A percentile compares a stretch with the other conserved stretches of the same genome.
Conservation (phyloP, 139 green algal species). For the Volvox reticuliferus region DNA sequence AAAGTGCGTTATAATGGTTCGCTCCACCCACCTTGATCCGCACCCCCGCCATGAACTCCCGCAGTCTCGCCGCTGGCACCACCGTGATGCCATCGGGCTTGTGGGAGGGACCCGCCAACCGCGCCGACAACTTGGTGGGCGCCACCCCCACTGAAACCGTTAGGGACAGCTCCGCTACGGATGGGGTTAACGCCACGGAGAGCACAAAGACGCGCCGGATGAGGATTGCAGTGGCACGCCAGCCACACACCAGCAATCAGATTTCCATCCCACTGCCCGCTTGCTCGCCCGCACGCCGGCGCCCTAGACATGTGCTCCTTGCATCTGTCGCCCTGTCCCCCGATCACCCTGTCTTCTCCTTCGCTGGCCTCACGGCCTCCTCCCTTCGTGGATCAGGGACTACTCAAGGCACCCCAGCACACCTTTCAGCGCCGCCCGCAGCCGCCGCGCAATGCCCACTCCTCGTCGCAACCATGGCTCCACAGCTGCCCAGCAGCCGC, state of each 20-base stretch:
- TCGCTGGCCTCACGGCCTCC: too few species aligned
- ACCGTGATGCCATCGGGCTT: conserved; percentile 73
- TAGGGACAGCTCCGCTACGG: conserved; percentile 36
- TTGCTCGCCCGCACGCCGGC: too few species aligned
- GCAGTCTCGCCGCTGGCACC: conserved; percentile 37
- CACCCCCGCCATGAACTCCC: conserved; percentile 51
- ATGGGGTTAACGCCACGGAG: too few species aligned
- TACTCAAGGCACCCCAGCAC: neutral
- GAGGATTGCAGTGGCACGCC: too few species aligned
- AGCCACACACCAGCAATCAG: too few species aligned
- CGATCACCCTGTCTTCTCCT: too few species aligned
- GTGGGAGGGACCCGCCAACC: conserved; percentile 62
- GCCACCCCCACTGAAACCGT: conserved; percentile 67
- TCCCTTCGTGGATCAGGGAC: too few species aligned
- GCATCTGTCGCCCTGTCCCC: too few species aligned
- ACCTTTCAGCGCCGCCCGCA: conserved; percentile 38
- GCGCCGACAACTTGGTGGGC: conserved; percentile 66
- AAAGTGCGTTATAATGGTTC: neutral
- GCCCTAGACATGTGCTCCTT: too few species aligned
- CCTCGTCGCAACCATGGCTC: conserved; percentile 52
- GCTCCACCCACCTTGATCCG: conserved; percentile 46
- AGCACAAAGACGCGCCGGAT: too few species aligned
- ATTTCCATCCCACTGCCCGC: too few species aligned
- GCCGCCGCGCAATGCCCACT: conserved; percentile 51
- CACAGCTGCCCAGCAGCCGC: conserved; percentile 40